Evolutionary conservation across 208 protist species (phyloP).

Genomic region (Leptomonas pyrrhocoris): DNA sequence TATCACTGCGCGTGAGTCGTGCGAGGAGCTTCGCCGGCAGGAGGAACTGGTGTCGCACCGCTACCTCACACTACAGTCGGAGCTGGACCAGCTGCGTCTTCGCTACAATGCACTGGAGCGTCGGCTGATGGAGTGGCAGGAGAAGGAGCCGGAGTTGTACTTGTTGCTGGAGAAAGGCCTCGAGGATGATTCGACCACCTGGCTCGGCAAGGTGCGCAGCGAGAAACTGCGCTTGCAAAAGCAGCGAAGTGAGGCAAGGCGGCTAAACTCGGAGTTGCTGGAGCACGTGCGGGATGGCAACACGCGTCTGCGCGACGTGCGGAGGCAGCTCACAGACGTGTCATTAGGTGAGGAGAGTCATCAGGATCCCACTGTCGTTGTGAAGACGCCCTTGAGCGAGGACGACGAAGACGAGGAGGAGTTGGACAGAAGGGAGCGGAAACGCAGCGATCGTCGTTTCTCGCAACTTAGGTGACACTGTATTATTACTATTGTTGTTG

Average conservation of each 20-base stretch:
- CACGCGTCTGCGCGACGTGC: constrained; percentile 58
- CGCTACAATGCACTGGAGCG: constrained; percentile 52
- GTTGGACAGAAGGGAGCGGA: constrained; percentile 13
- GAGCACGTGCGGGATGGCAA: constrained; percentile 62
- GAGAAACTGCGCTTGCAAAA: constrained; percentile 61
- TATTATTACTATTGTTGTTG: not conserved
- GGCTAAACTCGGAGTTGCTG: constrained; percentile 62
- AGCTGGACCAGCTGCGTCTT: constrained; percentile 52
- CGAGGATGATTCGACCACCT: constrained; percentile 40
- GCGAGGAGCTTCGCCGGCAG: constrained; percentile 27
- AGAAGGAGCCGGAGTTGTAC: constrained; percentile 54
- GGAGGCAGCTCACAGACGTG: constrained; percentile 42
- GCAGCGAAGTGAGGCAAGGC: constrained; percentile 51
- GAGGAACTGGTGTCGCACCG: constrained; percentile 21
- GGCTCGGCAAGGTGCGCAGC: constrained; percentile 58
- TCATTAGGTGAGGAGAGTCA: constrained; percentile 16
- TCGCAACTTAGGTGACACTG: not conserved
- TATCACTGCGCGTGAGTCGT: constrained; percentile 23
- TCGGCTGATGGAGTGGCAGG: constrained; percentile 43
- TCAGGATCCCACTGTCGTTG: not conserved
- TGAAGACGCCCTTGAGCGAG: constrained; percentile 2
- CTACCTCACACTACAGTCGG: constrained; percentile 39
- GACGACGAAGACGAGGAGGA: constrained; percentile 27
- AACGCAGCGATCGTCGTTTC: not conserved
- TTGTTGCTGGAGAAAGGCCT: constrained; percentile 50